Evolutionary conservation across 2,329 filamentous ascomycete genomes (phyloP).

Genomic region (Ophiostoma perfectum): DNA sequence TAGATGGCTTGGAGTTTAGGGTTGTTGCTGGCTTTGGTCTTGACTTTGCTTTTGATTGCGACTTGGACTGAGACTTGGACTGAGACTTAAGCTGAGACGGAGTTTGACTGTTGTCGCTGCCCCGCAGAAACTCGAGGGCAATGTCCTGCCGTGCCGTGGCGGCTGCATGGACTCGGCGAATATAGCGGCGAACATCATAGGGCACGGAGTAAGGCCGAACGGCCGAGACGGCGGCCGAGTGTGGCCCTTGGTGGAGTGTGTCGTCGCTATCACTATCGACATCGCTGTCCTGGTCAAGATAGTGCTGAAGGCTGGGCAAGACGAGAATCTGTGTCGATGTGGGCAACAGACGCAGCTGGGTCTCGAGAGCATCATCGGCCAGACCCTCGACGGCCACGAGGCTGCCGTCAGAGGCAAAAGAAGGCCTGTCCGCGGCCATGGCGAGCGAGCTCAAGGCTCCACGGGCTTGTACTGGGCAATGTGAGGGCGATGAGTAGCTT

Average conservation of each 20-base stretch:
- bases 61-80: not conserved
- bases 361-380: constrained; percentile 48
- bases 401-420: constrained; percentile 38
- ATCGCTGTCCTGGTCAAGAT: constrained; percentile 32
- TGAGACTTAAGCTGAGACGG: not conserved
- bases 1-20: not conserved
- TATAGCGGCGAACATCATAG: constrained; percentile 38
- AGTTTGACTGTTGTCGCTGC: constrained; percentile 29
- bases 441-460: constrained; percentile 13
- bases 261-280: constrained; percentile 31
- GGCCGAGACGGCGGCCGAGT: constrained; percentile 12
- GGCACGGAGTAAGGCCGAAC: constrained; percentile 14
- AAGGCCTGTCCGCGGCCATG: constrained; percentile 16
- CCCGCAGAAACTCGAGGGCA: constrained; percentile 48
- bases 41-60: not conserved
- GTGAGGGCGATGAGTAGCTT: not conserved
- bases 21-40: not conserved
- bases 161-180: constrained; percentile 49
- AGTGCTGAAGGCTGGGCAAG: constrained; percentile 48
- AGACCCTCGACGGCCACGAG: constrained; percentile 56
- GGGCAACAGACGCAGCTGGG: constrained; percentile 56
- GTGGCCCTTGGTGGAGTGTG: not conserved
- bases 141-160: constrained; percentile 42
- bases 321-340: constrained; percentile 54
- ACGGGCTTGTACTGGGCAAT: not conserved